Percentiles rank a stretch among this genome's conserved stretches.
Evolutionary conservation across 352 stramenopile species (phyloP).

Genomic region (Pythium grandisporangium): DNA sequence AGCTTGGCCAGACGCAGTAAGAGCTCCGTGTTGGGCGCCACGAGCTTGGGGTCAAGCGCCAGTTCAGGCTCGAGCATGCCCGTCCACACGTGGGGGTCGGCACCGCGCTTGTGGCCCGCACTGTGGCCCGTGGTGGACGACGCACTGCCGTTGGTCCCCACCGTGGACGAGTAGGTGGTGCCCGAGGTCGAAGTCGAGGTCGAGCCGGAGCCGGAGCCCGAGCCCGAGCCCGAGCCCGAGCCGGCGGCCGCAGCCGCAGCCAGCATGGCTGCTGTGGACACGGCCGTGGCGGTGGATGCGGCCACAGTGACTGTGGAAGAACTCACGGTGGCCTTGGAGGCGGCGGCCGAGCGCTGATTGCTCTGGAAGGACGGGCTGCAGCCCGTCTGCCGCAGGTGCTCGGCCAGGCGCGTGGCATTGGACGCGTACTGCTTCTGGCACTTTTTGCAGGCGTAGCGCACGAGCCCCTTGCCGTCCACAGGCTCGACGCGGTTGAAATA

Average conservation of each 20-base stretch:
- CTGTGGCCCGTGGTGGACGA: no score
- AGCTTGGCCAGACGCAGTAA: conserved; percentile 66
- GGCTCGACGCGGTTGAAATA: conserved; percentile 74
- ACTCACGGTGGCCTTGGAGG: conserved; percentile 1
- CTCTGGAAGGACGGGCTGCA: conserved; percentile 71
- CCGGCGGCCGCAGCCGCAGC: conserved; percentile 14
- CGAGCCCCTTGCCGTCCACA: conserved; percentile 51
- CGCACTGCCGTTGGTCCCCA: no score
- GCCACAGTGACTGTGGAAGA: no score
- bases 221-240: conserved; percentile 22
- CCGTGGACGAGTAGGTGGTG: no score
- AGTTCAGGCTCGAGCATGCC: conserved; percentile 64
- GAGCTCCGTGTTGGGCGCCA: no score
- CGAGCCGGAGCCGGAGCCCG: conserved; percentile 23
- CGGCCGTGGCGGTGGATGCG: conserved; percentile 4
- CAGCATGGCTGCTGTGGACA: conserved; percentile 13
- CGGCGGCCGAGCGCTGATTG: conserved; percentile 46
- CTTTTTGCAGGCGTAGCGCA: conserved; percentile 85
- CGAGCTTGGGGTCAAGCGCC: conserved; percentile 37
- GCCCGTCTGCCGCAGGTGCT: conserved; percentile 65
- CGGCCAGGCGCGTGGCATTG: conserved; percentile 71
- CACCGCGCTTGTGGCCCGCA: no score
- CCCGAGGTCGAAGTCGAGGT: no score
- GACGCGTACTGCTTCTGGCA: conserved; percentile 83
- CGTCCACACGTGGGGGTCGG: conserved; percentile 45